Base-by-base conservation (phyloP, 768 basidiomycete species). In the Hemileccinum rubropunctum region DNA sequence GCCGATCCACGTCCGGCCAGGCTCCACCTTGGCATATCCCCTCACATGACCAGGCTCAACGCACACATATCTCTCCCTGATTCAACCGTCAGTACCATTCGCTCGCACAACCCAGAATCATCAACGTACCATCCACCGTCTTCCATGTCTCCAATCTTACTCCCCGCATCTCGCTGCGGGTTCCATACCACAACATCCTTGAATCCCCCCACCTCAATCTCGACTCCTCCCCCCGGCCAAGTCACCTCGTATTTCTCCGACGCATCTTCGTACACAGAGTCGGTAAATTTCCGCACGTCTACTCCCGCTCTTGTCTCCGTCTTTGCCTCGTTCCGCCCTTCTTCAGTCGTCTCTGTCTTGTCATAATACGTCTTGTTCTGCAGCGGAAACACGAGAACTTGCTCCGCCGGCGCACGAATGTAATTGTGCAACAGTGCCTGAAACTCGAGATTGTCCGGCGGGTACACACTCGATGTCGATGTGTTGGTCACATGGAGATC, bases 161-260 rank as follows among this genome's bases (percentile, higher is more conserved):
- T 71, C 0, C 92, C 92, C 12, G 68, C 74, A 51, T 77, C 81
- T 28, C 73, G 75, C 58, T 83, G 83, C 7, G 97, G 95, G 72
- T 99, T 98, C 95, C 97, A 98, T 35, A 95, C 72, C n/a, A 94
- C 92, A 7, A 93, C 80, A 51, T 92, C 86, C 61, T 84, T 86
- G 54, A 91, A 71, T 37, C 79, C 76, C n/a, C 50, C 64, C 15
- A 77, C 73, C 51, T 65, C 74, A 39, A 91, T 71, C 37, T 73
- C 70, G 20, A 91, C 50, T 0, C 78, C 76, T 6, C 81, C 82
- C 2, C 66, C 76, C 6, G 76, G 72, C 84, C 86, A 89, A 6
- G 64, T 71, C 12, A 90, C 73, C 45, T 78, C 68, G 57, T 88
- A 87, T 20, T 70, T 63, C 15, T 72, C 68, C 3, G 77, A 67